A percentile compares a stretch with the other conserved stretches of the same genome.
phyloP scores from a whole-genome alignment of 1,284 basidiomycete genomes.

The Coriolopsis trogii region DNA sequence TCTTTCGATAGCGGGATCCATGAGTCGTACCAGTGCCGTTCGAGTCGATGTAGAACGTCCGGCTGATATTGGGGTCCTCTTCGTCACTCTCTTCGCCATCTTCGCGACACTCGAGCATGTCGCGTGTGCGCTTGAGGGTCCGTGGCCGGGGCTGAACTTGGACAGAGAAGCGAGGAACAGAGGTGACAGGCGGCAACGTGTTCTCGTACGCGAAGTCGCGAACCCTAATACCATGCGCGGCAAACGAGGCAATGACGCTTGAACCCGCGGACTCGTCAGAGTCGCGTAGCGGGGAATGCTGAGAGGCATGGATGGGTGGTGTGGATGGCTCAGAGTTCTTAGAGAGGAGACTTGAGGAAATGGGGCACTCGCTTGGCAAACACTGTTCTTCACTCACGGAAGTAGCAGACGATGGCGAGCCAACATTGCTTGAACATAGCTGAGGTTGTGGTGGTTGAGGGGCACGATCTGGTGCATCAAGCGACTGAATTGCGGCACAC shows the following conservation, averaged over 20 bases:
- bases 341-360: conserved; percentile 6
- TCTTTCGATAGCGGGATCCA: conserved; percentile 29
- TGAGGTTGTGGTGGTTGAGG: neutral
- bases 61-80: conserved; percentile 14
- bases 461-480: neutral
- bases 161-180: conserved; percentile 45
- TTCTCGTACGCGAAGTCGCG: conserved; percentile 75
- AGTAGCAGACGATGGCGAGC: neutral
- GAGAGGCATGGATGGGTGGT: conserved; percentile 9
- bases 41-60: conserved; percentile 25
- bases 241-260: conserved; percentile 30
- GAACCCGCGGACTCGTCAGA: conserved; percentile 4
- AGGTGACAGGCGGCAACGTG: conserved; percentile 58
- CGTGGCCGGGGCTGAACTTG: conserved; percentile 48
- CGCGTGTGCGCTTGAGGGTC: conserved; percentile 41
- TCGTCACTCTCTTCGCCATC: conserved; percentile 33
- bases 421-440: conserved; percentile 8
- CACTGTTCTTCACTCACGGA: conserved; percentile 17
- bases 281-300: conserved; percentile 11
- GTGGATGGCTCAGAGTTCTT: conserved; percentile 6
- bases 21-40: conserved; percentile 18
- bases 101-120: conserved; percentile 27
- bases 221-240: conserved; percentile 59
- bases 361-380: neutral
- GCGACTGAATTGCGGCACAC: conserved; percentile 16